Base-by-base conservation (phyloP, 371 early-diverging fungal genomes). In the Rhizopus sp. region DNA sequence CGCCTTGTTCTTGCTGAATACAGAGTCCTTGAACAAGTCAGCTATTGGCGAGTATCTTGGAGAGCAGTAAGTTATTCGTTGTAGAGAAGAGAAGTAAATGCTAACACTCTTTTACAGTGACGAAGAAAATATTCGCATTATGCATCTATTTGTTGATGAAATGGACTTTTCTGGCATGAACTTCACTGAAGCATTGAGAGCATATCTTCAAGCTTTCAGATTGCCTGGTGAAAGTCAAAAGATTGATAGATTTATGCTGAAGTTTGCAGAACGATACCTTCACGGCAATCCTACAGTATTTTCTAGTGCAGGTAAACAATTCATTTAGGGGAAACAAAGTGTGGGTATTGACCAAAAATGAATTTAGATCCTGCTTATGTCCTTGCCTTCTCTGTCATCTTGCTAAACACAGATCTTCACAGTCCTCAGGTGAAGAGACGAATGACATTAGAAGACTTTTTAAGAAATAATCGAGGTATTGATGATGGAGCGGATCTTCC, bases 171-270 rank as follows among this genome's bases (percentile, higher is more conserved):
- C 68, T 32, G 79, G 82, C 13, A 72, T 90, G 80, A 67, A 67
- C 5, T 92, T 98, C 71, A 88, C 92, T 1, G 84, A 89, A 23
- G 96, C 98, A 7, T 67, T 99, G 7, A 80, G 99, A 10, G 64
- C 66, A n/a, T 96, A 95, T 63, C 75, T 99, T 33, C 91, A 95
- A 70, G 66, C 83, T n/a, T 99, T 99, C 84, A 79, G 98, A 39
- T 81, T 99, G 32, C 97, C 97, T 3, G 98, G 98, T 34, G 99
- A 99, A 74, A 86, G 93, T n/a, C 98, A 97, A 73, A 94, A 96
- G 73, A 98, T 98, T 68, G 98, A 99, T 72, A 83, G 99, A 23
- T 94, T 97, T 57, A 95, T 99, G 92, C 82, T 92, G 5, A 96
- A 95, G 69, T 99, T 98, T 82, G 97, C 96, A 35, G 93, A 95